Conservation (phyloP, 2,329 filamentous ascomycete species). For the Colletotrichum filicis region DNA sequence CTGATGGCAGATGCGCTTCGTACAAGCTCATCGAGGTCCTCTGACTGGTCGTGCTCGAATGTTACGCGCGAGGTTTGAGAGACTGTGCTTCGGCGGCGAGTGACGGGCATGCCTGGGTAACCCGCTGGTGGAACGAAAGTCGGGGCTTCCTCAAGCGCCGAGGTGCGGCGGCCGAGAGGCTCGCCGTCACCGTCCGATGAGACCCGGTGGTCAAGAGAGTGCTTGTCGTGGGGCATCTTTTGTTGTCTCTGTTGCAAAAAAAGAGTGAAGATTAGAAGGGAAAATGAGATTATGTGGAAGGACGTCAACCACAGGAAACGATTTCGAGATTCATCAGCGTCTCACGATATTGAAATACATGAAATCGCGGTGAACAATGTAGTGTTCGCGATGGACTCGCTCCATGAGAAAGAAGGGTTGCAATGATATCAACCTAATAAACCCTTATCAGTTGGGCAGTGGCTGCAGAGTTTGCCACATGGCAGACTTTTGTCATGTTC, state of each 20-base stretch:
- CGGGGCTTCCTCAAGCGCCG: constrained; percentile 20
- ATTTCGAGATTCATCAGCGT: not conserved
- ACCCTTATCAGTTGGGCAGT: constrained; percentile 2
- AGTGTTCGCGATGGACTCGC: not conserved
- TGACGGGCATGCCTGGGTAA: constrained; percentile 17
- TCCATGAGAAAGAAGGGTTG: not conserved
- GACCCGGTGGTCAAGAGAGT: constrained; percentile 7
- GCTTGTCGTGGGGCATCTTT: constrained; percentile 13
- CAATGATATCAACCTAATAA: constrained; percentile 9
- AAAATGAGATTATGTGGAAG: not conserved
- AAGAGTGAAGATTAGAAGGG: not conserved
- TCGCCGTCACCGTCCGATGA: constrained; percentile 8
- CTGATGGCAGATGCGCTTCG: constrained; percentile 10
- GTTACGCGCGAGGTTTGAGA: constrained; percentile 22
- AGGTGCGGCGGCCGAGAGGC: constrained; percentile 15
- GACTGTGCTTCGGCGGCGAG: constrained; percentile 17
- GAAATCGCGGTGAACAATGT: not conserved
- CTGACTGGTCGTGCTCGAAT: constrained; percentile 8
- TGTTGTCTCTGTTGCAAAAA: not conserved
- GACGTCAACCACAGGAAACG: not conserved
- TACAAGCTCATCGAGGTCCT: constrained; percentile 25
- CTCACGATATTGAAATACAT: not conserved
- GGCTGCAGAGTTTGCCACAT: constrained; percentile 17
- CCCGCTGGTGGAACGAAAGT: constrained; percentile 17
- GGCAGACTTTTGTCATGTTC: constrained; percentile 1